phyloP scores from a whole-genome alignment of 2,329 filamentous ascomycete genomes.

The Microdochium nivale region DNA sequence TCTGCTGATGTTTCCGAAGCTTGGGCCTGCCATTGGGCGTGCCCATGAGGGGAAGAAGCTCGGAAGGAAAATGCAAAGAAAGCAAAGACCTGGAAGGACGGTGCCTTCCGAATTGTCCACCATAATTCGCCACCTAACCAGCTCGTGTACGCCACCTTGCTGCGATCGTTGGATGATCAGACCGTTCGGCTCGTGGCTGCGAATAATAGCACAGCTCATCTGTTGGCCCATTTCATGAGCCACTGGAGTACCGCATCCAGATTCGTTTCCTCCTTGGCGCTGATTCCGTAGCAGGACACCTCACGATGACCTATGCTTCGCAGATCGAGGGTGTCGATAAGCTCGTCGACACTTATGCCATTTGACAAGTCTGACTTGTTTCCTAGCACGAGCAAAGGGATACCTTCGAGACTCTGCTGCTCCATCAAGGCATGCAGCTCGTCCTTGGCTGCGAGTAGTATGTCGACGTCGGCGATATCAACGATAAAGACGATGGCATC shows the following conservation, averaged over 20 bases:
- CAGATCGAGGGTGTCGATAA: constrained; percentile 87
- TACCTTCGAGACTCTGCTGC: constrained; percentile 77
- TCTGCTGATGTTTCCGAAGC: no score
- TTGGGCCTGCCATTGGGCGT: no score
- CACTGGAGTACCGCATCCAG: constrained; percentile 94
- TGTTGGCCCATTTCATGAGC: constrained; percentile 82
- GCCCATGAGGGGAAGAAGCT: no score
- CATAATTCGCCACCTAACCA: no score
- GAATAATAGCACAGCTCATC: constrained; percentile 34
- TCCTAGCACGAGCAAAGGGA: constrained; percentile 86
- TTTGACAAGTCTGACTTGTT: constrained; percentile 96
- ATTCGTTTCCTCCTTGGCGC: constrained; percentile 97
- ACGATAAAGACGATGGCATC: constrained; percentile 99
- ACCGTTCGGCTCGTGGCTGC: no score
- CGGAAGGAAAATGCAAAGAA: no score
- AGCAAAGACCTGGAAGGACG: no score
- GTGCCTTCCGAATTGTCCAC: no score
- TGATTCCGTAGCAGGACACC: constrained; percentile 97
- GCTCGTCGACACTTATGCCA: constrained; percentile 84
- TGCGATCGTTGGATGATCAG: no score
- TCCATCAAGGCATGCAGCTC: constrained; percentile 85
- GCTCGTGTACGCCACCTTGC: no score
- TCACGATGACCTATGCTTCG: constrained; percentile 85
- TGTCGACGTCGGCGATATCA: constrained; percentile 79
- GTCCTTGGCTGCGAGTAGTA: constrained; percentile 78